Evolutionary conservation across 345 rosid genomes (phyloP).

Genomic region (Ceriops tagal): DNA sequence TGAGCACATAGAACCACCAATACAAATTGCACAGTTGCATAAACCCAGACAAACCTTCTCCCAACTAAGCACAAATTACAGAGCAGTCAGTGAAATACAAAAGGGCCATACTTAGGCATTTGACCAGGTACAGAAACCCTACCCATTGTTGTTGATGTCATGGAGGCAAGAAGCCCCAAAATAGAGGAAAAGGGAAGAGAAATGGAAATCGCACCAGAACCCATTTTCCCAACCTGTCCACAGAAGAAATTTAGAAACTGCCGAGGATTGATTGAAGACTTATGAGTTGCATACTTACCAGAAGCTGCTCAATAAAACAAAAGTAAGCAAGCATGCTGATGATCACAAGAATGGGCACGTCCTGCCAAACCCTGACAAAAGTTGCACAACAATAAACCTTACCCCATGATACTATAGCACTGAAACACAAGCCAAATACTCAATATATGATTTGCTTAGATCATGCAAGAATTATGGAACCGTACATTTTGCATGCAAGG

Average conservation of each 20-base stretch:
- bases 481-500: neutral
- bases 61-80: slow-evolving; percentile 41
- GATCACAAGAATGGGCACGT: slow-evolving; percentile 81
- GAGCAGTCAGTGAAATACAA: slow-evolving; percentile 1
- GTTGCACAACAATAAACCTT: slow-evolving; percentile 4
- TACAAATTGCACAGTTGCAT: slow-evolving; percentile 60
- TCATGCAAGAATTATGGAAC: neutral
- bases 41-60: slow-evolving; percentile 64
- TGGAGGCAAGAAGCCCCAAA: slow-evolving; percentile 87
- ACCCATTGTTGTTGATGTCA: slow-evolving; percentile 96
- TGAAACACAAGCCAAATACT: neutral
- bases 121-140: slow-evolving; percentile 12
- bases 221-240: slow-evolving; percentile 60
- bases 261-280: slow-evolving; percentile 3
- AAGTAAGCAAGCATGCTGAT: slow-evolving; percentile 99
- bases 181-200: slow-evolving; percentile 95
- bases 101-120: neutral
- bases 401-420: neutral
- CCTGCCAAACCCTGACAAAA: slow-evolving; percentile 85
- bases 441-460: neutral
- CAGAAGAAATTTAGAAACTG: slow-evolving; percentile 9
- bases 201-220: slow-evolving; percentile 82
- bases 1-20: slow-evolving; percentile 72
- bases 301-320: slow-evolving; percentile 94
- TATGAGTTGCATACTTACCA: slow-evolving; percentile 43